Evolutionary conservation across 169 alveolate genomes (phyloP), one percentile per base, ranked within the genome.

Genomic region (Babesia microti): DNA sequence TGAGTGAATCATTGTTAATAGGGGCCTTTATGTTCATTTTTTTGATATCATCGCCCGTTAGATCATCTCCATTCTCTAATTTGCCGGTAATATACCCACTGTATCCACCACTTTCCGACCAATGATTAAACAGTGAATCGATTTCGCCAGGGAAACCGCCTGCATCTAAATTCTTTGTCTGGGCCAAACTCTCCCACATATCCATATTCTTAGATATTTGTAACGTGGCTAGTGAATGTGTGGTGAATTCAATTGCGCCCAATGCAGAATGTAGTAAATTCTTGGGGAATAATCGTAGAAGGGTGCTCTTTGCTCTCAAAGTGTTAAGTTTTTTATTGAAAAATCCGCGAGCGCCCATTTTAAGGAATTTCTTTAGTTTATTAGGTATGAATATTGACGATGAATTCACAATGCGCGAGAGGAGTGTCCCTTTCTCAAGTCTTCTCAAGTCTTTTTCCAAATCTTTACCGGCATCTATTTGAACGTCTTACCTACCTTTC

Each of bases 221-320:
- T 39, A 55, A 54, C 6, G 67, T 42, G 24, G 86, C 86, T 11
- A 76, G 59, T 0, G 80, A 45, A 42, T 76, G 86, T 2, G 86
- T 76, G 12, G 72, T 75, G 30, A 76, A 76, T 9, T 69, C 68
- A 24, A 76, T 70, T 24, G 80, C 29, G 24, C 73, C 40, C 6
- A 53, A 35, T 1, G 79, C 79, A 30, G 69, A 61, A 47, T 72
- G 60, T 19, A 76, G 53, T 23, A 76, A 26, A 28, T 70, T 47
- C 1, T 48, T 41, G 32, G 79, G 78, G 22, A 76, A 45, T 57
- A 70, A 59, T 30, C 70, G 72, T 45, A 68, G 46, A 19, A 76
- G 41, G 37, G 72, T 54, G 28, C 48, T 47, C 30, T 70, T 76
- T 9, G 82, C 70, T 42, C 59, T 68, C n/a, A 60, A 48, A 6